phyloP scores from a whole-genome alignment of 345 rosid genomes.

The Trapa bicornis region DNA sequence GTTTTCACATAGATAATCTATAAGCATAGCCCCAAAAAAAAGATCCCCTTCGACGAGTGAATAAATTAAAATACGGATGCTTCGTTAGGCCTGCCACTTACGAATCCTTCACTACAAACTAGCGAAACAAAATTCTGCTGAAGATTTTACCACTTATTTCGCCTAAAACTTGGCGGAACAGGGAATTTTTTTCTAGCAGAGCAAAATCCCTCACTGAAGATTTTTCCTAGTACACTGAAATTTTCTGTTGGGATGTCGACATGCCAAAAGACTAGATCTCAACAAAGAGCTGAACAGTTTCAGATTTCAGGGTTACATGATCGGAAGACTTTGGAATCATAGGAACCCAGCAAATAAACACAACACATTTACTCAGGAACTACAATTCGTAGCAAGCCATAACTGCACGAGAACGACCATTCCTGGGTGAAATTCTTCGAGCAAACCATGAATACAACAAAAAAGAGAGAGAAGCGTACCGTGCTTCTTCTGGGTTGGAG shows the following conservation, averaged over 20 bases:
- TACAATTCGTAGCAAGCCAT: not conserved
- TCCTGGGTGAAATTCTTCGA: not conserved
- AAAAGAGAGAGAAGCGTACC: not conserved
- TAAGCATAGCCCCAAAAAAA: not conserved
- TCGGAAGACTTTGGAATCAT: not conserved
- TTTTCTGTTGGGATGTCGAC: not conserved
- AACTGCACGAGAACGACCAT: not conserved
- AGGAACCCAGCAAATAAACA: not conserved
- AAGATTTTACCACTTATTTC: not conserved
- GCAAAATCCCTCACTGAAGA: not conserved
- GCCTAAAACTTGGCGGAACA: not conserved
- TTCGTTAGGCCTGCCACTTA: not conserved
- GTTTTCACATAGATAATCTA: not conserved
- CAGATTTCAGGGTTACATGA: not conserved
- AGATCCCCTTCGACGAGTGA: not conserved
- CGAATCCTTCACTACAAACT: not conserved
- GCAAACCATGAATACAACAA: not conserved
- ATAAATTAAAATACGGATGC: not conserved
- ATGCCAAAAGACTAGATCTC: not conserved
- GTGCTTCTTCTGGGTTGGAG: not conserved
- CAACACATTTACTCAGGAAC: not conserved
- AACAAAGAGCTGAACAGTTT: not conserved
- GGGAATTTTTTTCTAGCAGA: not conserved
- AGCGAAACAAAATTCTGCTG: not conserved
- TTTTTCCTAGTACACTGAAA: not conserved